These are phyloP conservation scores for Gorgonomyces haynaldii DNA, from an alignment of 192 early-diverging fungal genomes.

Conservation along the genomic window DNA sequence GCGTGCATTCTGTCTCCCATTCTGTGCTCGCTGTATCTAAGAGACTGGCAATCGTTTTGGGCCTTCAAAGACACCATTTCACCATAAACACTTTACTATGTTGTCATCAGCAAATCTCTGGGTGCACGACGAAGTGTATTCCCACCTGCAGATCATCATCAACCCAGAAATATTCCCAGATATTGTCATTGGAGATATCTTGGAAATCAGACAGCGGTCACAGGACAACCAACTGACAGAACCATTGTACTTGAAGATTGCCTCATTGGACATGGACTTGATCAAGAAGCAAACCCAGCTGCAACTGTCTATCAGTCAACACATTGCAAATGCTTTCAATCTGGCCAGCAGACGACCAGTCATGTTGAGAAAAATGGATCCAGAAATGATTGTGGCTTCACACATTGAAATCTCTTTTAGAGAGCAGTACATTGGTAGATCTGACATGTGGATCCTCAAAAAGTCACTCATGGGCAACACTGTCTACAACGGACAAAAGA, in stretches of 20 bases:
- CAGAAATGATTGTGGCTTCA: conserved; percentile 52
- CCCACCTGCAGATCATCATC: conserved; percentile 51
- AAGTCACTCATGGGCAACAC: conserved; percentile 52
- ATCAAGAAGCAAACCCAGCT: not conserved
- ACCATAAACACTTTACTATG: no score
- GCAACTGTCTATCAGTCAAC: conserved; percentile 40
- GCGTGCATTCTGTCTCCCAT: conserved; percentile 86
- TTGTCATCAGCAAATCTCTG: no score
- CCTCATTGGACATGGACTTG: not conserved
- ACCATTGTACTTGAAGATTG: not conserved
- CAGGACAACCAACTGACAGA: not conserved
- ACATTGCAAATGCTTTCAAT: conserved; percentile 55
- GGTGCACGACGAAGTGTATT: conserved; percentile 49
- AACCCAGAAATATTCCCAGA: conserved; percentile 57
- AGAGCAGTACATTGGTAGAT: conserved; percentile 75
- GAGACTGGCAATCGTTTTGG: no score
- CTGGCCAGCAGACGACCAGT: conserved; percentile 50
- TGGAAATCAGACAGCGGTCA: conserved; percentile 31
- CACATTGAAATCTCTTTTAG: conserved; percentile 78
- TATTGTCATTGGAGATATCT: conserved; percentile 47
- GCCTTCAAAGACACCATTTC: no score
- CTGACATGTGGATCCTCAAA: conserved; percentile 89
- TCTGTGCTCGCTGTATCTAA: no score
- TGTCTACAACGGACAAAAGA: conserved; percentile 66
- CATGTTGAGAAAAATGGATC: conserved; percentile 54